Base-by-base conservation (phyloP, 441 rosid species). In the Erodium moschatum region DNA sequence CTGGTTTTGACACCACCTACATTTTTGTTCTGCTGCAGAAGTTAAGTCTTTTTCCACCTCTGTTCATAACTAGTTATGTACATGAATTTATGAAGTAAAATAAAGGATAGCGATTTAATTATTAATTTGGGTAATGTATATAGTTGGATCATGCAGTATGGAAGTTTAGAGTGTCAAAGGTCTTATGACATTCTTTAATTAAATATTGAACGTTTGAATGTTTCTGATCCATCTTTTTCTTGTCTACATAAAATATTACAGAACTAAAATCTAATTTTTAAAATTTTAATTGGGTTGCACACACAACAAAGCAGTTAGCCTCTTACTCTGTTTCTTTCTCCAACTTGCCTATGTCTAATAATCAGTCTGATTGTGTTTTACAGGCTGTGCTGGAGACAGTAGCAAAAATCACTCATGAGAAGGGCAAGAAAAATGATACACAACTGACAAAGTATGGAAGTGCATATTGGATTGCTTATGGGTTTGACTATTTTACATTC, bases 331-430 rank as follows among this genome's bases (percentile, higher is more conserved):
- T 50, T 70, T 76, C 44, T 15, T 72, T 31, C 50, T 40, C 69
- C 15, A 6, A 33, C 18, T 20, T 67, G 2, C 18, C 13, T 33
- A 15, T 73, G 7, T 61, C 70, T 66, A 73, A 68, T n/a, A 67
- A 66, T 24, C 46, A 40, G 24, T 73, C 24, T 77, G 15, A 18
- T 76, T 42, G 44, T 79, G 70, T 68, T 78, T 70, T 74, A 69
- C 84, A 95, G 97, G 99, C 96, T 74, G 95, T 83, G 16, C 74
- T 95, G 79, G 97, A 91, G 83, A 91, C 96, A 31, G 97, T 91
- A 38, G 99, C 92, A 27, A 95, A 89, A 85, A 81, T 94, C 68
- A 87, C 96, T n/a, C 97, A 91, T 66, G 91, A 94, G 71, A 89
- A 87, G 79, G 74, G 64, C 58, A 94, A 89, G 83, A 87, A 81